Evolutionary conservation across 2,329 filamentous ascomycete genomes (phyloP), one percentile per base, ranked within the genome.

Genomic region (Diaporthe velutina): DNA sequence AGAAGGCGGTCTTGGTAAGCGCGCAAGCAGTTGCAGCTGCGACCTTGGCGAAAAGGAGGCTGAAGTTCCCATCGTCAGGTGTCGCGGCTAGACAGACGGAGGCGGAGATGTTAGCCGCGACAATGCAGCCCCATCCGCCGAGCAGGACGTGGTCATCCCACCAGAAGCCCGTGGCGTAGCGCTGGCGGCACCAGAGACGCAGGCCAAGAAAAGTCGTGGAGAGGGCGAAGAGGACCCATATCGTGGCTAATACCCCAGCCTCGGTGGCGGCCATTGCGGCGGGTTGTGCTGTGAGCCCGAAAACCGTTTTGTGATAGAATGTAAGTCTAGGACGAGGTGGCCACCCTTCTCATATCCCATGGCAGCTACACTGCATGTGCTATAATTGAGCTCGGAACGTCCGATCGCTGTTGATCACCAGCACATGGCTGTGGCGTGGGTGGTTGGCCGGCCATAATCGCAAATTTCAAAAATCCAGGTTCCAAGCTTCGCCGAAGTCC

Each of bases 401-500:
- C 64, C 64, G 64, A 40, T 35, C 28, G 33, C 15, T 28, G 64
- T 22, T 22, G 33, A 40, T 40, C 33, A 19, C 33, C 64, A 19
- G 64, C 33, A 52, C 33, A 30, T 38, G n/a, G 64, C 45, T 28
- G 45, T 54, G 13, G 64, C 22, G 48, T 68, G 64, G 48, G n/a
- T 68, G 48, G 33, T 52, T 52, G 64, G 30, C 64, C 33, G 35
- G 45, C 48, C 48, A 68, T 68, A 12, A 54, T 52, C 30, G 9
- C 64, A 68, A 68, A 68, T 68, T 68, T 68, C 64, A n/a, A 40
- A 9, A 13, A 40, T 40, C 64, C 48, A 54, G 64, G 45, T 68
- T 68, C 64, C 64, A 68, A 54, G 64, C 48, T 52, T 68, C 64
- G 64, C 64, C n/a, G 48, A 68, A 54, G 64, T 68, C 64, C 64